Percentiles rank a stretch among this genome's conserved stretches.
Conservation (phyloP, 1,284 basidiomycete genomes). For the Ustilago lituana region DNA sequence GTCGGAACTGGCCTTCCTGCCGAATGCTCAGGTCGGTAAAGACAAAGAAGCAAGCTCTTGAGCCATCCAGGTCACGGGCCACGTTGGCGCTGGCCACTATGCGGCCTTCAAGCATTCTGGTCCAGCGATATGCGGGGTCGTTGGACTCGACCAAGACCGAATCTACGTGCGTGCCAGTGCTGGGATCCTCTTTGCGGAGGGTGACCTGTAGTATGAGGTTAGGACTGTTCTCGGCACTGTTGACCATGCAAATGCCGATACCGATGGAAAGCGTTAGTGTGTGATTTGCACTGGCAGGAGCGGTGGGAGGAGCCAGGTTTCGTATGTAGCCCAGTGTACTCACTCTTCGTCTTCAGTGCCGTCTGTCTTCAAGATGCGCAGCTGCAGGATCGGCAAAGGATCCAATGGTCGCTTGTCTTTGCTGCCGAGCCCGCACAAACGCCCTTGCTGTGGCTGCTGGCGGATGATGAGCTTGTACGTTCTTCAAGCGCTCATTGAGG, state of each 20-base stretch:
- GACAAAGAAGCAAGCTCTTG: constrained; percentile 48
- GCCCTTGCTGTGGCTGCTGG: constrained; percentile 50
- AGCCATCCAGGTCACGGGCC: constrained; percentile 43
- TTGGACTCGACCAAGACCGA: constrained; percentile 33
- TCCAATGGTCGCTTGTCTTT: constrained; percentile 55
- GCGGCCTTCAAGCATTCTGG: constrained; percentile 47
- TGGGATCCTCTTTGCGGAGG: constrained; percentile 25
- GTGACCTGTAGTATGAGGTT: constrained; percentile 44
- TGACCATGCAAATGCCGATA: neutral
- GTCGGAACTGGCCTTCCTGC: constrained; percentile 42
- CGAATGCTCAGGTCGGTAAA: constrained; percentile 54
- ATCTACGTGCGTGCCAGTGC: constrained; percentile 14
- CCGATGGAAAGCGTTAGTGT: too few relatives aligned
- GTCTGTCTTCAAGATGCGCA: constrained; percentile 34
- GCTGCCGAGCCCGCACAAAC: constrained; percentile 48
- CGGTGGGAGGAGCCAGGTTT: too few relatives aligned
- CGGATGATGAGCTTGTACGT: constrained; percentile 40
- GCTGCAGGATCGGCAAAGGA: constrained; percentile 53
- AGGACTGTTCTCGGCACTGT: constrained; percentile 46
- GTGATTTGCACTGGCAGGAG: too few relatives aligned
- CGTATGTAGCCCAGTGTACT: constrained; percentile 6
- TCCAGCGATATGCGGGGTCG: constrained; percentile 26
- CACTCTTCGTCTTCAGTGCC: constrained; percentile 46
- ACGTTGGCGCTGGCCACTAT: constrained; percentile 45
- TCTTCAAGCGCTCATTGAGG: too few relatives aligned